A percentile compares a stretch with the other conserved stretches of the same genome.
Conservation (phyloP, 768 basidiomycete genomes). For the Lepiota venenata region DNA sequence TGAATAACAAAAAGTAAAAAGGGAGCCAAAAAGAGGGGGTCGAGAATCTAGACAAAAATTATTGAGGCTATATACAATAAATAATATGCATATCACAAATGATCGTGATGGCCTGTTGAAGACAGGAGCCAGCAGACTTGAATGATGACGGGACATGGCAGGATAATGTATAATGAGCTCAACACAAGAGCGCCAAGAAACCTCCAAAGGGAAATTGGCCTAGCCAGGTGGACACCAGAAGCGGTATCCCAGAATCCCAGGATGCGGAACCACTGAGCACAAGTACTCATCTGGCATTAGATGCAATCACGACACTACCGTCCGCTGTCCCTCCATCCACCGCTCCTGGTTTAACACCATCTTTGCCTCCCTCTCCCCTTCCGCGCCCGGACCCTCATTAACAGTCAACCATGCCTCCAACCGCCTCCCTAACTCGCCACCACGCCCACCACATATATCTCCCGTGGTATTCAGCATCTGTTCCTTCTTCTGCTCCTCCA, state of each 20-base stretch:
- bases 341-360: slow-evolving; percentile 9
- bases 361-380: not conserved
- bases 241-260: too few species aligned
- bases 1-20: too few species aligned
- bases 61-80: slow-evolving; percentile 2
- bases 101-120: not conserved
- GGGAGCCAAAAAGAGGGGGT: not conserved
- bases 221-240: too few species aligned
- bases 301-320: slow-evolving; percentile 1
- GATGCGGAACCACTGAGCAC: too few species aligned
- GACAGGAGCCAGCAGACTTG: not conserved
- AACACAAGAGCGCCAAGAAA: too few species aligned
- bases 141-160: not conserved
- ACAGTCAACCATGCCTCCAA: slow-evolving; percentile 73
- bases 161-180: too few species aligned
- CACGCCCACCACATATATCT: slow-evolving; percentile 76
- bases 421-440: slow-evolving; percentile 72
- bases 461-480: slow-evolving; percentile 69
- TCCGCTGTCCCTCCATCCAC: slow-evolving; percentile 11
- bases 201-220: too few species aligned
- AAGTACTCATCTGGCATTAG: too few species aligned
- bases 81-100: not conserved
- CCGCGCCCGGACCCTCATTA: slow-evolving; percentile 19
- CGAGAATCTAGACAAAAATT: not conserved
- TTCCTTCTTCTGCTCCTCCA: slow-evolving; percentile 63